Evolutionary conservation across 768 basidiomycete genomes (phyloP).

Genomic region (Trametes cinnabarina): DNA sequence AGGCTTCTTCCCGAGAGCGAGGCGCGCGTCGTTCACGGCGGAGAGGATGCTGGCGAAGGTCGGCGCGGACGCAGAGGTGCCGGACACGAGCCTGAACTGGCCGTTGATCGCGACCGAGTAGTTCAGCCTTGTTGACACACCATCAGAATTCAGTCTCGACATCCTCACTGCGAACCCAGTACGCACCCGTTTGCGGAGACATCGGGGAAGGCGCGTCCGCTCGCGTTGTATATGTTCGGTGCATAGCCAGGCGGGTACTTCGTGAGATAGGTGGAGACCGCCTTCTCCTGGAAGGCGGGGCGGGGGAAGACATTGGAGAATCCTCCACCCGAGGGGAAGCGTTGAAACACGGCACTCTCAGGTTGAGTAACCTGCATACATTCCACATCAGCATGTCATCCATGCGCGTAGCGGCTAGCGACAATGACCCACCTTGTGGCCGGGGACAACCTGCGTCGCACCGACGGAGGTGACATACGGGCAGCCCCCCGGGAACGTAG

Average conservation of each 20-base stretch:
- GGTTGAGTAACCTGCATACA: constrained; percentile 27
- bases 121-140: constrained; percentile 28
- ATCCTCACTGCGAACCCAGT: neutral
- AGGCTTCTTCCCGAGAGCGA: constrained; percentile 28
- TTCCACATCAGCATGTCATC: neutral
- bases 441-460: constrained; percentile 36
- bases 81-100: constrained; percentile 38
- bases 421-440: constrained; percentile 19
- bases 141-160: neutral
- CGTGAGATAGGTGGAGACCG: constrained; percentile 29
- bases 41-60: constrained; percentile 62
- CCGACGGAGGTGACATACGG: constrained; percentile 42
- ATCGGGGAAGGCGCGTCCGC: constrained; percentile 34
- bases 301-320: constrained; percentile 41
- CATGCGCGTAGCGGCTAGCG: neutral
- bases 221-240: constrained; percentile 33
- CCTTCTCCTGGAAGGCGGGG: constrained; percentile 35
- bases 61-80: constrained; percentile 65
- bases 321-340: constrained; percentile 38
- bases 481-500: constrained; percentile 36
- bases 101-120: constrained; percentile 32
- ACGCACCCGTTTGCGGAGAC: constrained; percentile 35
- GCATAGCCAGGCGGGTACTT: constrained; percentile 35
- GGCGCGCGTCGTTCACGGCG: constrained; percentile 43
- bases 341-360: constrained; percentile 36